Percentiles rank a stretch among this genome's conserved stretches.
Evolutionary conservation across 129 eudicot genomes (phyloP).

Genomic region (Pseudognaphalium luteoalbum): DNA sequence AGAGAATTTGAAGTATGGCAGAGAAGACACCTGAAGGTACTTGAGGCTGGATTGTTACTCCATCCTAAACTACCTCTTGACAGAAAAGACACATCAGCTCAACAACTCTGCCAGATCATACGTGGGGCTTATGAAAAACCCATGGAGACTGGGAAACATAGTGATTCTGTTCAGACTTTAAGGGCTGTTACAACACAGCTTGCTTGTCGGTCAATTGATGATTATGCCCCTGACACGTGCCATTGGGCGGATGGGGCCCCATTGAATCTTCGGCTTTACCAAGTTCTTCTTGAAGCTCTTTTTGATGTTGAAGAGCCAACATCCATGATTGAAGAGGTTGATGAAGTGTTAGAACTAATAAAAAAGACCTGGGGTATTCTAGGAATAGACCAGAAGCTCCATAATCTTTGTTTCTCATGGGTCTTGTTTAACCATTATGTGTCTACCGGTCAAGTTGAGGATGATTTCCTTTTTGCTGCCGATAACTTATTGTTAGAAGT

Average conservation of each 20-base stretch:
- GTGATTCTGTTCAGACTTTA: constrained; percentile 59
- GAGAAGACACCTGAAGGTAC: constrained; percentile 64
- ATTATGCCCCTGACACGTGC: constrained; percentile 53
- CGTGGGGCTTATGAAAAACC: constrained; percentile 49
- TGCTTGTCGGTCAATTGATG: constrained; percentile 72
- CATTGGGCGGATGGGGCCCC: constrained; percentile 97
- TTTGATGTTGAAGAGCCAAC: constrained; percentile 76
- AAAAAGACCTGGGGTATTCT: constrained; percentile 85
- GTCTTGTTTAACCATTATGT: constrained; percentile 66
- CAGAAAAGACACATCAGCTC: constrained; percentile 46
- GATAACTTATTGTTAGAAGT: constrained; percentile 59
- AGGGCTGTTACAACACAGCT: constrained; percentile 47
- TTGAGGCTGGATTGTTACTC: constrained; percentile 77
- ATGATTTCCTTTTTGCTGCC: constrained; percentile 79
- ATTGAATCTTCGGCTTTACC: constrained; percentile 70
- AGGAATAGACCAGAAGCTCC: constrained; percentile 66
- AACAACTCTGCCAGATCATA: constrained; percentile 58
- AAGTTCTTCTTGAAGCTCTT: constrained; percentile 72
- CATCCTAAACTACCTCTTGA: constrained; percentile 66
- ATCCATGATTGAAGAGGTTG: constrained; percentile 77
- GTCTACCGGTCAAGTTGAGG: constrained; percentile 63
- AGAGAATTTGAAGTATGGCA: constrained; percentile 74
- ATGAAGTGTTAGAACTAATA: constrained; percentile 71
- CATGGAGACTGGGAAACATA: constrained; percentile 66
- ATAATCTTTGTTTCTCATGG: constrained; percentile 76